Conservation (phyloP, 176 grass and related monocot species). For the Typha latifolia region DNA sequence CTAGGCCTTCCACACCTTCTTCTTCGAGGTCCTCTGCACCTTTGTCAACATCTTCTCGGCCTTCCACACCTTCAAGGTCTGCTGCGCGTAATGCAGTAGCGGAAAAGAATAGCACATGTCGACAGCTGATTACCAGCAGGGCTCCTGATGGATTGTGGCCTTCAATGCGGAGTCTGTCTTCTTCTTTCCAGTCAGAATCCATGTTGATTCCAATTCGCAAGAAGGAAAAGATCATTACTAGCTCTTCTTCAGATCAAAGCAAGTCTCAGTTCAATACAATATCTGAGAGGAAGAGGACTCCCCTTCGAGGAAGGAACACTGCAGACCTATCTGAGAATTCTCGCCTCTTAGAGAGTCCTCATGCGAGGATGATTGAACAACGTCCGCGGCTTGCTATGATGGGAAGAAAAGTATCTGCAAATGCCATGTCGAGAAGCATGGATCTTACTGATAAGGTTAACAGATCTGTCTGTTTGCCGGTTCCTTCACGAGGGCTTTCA, state of each 20-base stretch:
- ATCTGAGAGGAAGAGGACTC: slow-evolving; percentile 69
- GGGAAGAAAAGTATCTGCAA: slow-evolving; percentile 41
- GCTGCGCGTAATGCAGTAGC: slow-evolving; percentile 40
- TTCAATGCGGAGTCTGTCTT: slow-evolving; percentile 65
- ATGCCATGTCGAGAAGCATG: slow-evolving; percentile 26
- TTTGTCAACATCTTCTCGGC: slow-evolving; percentile 36
- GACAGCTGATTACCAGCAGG: slow-evolving; percentile 20
- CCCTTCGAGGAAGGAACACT: slow-evolving; percentile 47
- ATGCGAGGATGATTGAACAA: slow-evolving; percentile 72
- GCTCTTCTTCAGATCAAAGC: slow-evolving; percentile 27
- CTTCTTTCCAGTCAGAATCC: slow-evolving; percentile 60
- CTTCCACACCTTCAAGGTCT: slow-evolving; percentile 57
- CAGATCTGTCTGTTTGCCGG: slow-evolving; percentile 14
- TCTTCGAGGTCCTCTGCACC: not conserved
- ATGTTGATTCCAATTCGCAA: slow-evolving; percentile 25
- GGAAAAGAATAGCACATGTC: slow-evolving; percentile 24
- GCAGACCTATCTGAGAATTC: slow-evolving; percentile 53
- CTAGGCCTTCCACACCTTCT: too few species aligned
- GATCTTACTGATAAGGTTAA: slow-evolving; percentile 39
- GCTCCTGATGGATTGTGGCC: slow-evolving; percentile 79
- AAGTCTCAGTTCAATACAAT: slow-evolving; percentile 13
- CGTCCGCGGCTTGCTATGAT: slow-evolving; percentile 85
- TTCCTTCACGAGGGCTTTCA: slow-evolving; percentile 35
- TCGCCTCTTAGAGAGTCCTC: slow-evolving; percentile 15
- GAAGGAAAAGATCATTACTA: slow-evolving; percentile 9